These are phyloP conservation scores for Fusarium staphyleae DNA, from an alignment of 2,329 filamentous ascomycete species.

Conservation along the genomic window DNA sequence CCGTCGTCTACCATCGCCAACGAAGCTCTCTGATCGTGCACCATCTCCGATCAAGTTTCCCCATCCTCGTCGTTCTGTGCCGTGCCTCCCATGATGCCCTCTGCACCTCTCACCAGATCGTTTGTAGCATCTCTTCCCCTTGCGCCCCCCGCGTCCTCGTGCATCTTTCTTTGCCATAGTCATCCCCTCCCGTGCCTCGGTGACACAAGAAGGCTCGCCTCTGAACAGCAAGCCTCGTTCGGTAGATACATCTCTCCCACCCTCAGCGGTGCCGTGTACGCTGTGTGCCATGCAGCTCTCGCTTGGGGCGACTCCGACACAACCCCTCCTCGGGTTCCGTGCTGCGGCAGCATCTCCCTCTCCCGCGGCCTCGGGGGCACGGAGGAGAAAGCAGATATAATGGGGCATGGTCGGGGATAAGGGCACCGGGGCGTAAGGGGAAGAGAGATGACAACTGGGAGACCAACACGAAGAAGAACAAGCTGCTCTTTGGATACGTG, in stretches of 20 bases:
- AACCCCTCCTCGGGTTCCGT: neutral
- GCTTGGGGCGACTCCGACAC: slow-evolving; percentile 6
- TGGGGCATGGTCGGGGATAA: slow-evolving; percentile 1
- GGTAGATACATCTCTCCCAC: slow-evolving; percentile 24
- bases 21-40: slow-evolving; percentile 11
- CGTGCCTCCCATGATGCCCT: neutral
- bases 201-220: slow-evolving; percentile 14
- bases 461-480: neutral
- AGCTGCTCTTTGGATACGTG: neutral
- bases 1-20: neutral
- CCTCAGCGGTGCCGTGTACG: neutral
- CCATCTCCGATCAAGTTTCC: slow-evolving; percentile 4
- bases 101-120: slow-evolving; percentile 10
- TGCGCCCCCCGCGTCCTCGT: neutral
- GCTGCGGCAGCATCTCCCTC: neutral
- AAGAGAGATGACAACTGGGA: slow-evolving; percentile 3
- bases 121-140: neutral
- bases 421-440: neutral
- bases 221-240: slow-evolving; percentile 16
- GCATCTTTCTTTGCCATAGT: neutral
- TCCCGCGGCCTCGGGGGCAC: slow-evolving; percentile 4
- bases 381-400: slow-evolving; percentile 20
- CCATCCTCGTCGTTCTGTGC: neutral
- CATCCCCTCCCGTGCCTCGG: slow-evolving; percentile 1
- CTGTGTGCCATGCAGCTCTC: slow-evolving; percentile 7